phyloP scores from a whole-genome alignment of 2,329 filamentous ascomycete genomes.

The Microthyrium microscopicum region DNA sequence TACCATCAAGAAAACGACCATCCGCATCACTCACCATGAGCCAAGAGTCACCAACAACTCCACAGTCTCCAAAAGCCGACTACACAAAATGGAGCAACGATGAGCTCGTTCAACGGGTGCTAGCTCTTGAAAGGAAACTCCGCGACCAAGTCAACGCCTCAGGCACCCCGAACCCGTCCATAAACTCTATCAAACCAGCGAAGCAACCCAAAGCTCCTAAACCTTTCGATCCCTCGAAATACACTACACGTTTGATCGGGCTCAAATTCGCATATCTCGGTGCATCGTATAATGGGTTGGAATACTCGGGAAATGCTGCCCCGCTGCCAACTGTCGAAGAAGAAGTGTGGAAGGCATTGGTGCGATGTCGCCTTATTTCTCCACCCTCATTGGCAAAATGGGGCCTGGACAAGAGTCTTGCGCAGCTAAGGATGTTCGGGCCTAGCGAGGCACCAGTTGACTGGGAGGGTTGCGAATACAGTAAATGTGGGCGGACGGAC shows the following conservation, averaged over 20 bases:
- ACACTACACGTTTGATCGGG: slow-evolving; percentile 70
- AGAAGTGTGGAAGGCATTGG: slow-evolving; percentile 80
- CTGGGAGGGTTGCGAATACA: slow-evolving; percentile 77
- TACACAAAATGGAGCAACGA: slow-evolving; percentile 55
- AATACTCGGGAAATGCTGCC: slow-evolving; percentile 59
- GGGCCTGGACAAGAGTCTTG: slow-evolving; percentile 7
- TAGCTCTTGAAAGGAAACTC: slow-evolving; percentile 49
- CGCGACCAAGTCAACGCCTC: slow-evolving; percentile 18
- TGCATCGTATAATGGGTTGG: slow-evolving; percentile 80
- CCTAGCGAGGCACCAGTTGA: slow-evolving; percentile 34
- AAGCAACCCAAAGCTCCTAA: slow-evolving; percentile 16
- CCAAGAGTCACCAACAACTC: neutral
- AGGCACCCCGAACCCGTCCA: neutral
- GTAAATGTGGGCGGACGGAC: slow-evolving; percentile 89
- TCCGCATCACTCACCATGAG: neutral
- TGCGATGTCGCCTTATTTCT: slow-evolving; percentile 66
- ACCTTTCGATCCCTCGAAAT: slow-evolving; percentile 61
- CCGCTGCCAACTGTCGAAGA: slow-evolving; percentile 75
- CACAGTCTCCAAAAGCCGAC: slow-evolving; percentile 1
- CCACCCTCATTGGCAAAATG: slow-evolving; percentile 25
- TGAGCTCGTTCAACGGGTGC: slow-evolving; percentile 51
- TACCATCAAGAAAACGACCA: neutral
- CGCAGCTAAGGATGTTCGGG: slow-evolving; percentile 18
- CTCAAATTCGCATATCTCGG: slow-evolving; percentile 90
- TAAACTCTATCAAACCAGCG: neutral